phyloP scores from a whole-genome alignment of 2,329 filamentous ascomycete genomes.

The Aspergillaceae sp. region DNA sequence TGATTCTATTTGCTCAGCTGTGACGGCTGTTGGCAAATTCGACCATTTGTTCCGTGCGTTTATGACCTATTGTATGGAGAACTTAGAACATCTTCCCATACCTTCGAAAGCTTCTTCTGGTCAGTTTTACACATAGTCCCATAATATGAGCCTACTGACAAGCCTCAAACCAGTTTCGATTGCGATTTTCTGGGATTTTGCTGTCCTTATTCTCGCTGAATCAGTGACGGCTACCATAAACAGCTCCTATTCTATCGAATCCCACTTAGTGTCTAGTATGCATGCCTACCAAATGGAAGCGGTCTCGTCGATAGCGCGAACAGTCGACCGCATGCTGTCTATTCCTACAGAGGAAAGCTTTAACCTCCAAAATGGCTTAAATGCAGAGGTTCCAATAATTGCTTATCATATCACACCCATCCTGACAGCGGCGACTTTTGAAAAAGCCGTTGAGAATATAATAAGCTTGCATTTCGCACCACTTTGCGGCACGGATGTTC shows the following conservation, averaged over 20 bases:
- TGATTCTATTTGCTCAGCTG: neutral
- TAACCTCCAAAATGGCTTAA: neutral
- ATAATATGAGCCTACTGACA: neutral
- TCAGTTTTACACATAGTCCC: neutral
- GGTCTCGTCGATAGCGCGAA: neutral
- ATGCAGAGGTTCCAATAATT: neutral
- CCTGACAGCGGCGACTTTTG: neutral
- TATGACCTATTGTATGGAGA: neutral
- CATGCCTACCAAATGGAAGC: neutral
- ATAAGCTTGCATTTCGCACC: neutral
- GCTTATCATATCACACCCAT: neutral
- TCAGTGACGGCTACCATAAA: neutral
- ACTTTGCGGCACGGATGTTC: neutral
- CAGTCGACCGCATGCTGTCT: neutral
- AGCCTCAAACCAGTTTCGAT: neutral
- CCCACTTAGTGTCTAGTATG: neutral
- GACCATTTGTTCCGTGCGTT: neutral
- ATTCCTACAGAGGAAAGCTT: neutral
- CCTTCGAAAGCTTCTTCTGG: neutral
- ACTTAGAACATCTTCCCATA: neutral
- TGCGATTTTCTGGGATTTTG: neutral
- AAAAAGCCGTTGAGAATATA: neutral
- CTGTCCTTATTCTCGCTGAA: neutral
- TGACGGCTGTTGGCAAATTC: neutral
- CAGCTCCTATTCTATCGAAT: neutral